Base-by-base conservation (phyloP, 305 asterid species). In the Rubia tinctorum region DNA sequence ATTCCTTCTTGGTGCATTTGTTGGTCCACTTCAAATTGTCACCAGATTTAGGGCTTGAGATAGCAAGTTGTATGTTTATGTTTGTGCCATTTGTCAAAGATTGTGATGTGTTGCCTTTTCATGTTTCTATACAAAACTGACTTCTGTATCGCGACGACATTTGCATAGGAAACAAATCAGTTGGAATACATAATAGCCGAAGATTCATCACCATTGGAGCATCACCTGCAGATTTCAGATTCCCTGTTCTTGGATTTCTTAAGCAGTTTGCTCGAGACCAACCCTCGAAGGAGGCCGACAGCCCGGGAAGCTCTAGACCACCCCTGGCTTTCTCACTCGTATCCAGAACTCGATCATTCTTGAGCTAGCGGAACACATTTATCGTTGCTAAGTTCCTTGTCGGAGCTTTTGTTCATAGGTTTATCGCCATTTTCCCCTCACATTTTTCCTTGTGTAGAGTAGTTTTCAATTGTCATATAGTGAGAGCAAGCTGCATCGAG, bases 291-390 rank as follows among this genome's bases (percentile, higher is more conserved):
- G 77, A 92, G 99, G 7, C 93, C 90, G 1, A 87, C 95, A 2
- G 96, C 99, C n/a, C 80, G 78, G 70, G 95, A 92, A 78, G 99
- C 98, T 13, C 78, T 94, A 14, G 78, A 75, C 64, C 99, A 94
- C 77, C 97, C 96, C 23, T 94, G 99, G 99, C 90, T 95, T 77
- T 81, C 86, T 34, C 76, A 73, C 72, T 55, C 79, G 8, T 91
- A 84, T 43, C 71, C 82, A 39, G 73, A 83, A 75, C 79, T 80
- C 55, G 64, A 73, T 78, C 76, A 86, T 75, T 82, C 71, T 39
- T 74, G 80, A 80, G 66, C 43, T 67, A 59, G 68, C 66, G 51
- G 47, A 43, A 49, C 30, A 13, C 18, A 69, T 49, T 68, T 45
- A 25, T 25, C 20, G 23, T 37, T 22, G 56, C n/a, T 65, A 9